A percentile compares a stretch with the other conserved stretches of the same genome.
phyloP scores from a whole-genome alignment of 176 grass and related monocot genomes.

The Carex scoparia region DNA sequence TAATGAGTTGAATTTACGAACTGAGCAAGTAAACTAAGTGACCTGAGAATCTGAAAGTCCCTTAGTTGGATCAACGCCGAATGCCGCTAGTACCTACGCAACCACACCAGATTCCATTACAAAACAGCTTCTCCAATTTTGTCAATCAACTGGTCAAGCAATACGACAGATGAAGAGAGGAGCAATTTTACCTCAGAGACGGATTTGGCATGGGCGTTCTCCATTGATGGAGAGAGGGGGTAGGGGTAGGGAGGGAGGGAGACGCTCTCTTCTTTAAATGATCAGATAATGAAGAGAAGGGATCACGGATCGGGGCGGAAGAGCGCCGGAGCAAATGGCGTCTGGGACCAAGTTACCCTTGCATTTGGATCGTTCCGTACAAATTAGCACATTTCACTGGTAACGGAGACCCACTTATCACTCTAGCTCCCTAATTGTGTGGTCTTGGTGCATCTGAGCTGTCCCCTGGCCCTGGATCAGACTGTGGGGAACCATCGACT shows the following conservation, averaged over 20 bases:
- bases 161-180: not conserved
- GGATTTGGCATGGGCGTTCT: constrained; percentile 90
- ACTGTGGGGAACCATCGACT: not conserved
- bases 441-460: not conserved
- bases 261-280: not conserved
- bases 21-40: constrained; percentile 1
- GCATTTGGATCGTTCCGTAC: not conserved
- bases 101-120: constrained; percentile 37
- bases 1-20: not conserved
- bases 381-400: not conserved
- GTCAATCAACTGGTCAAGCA: not conserved
- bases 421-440: not conserved
- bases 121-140: constrained; percentile 3
- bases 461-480: not conserved
- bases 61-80: constrained; percentile 76
- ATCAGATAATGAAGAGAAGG: not conserved
- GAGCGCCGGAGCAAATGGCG: constrained; percentile 5
- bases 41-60: constrained; percentile 92
- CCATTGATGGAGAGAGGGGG: constrained; percentile 37
- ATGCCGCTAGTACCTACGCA: constrained; percentile 73
- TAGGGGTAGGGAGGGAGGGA: not conserved
- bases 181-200: constrained; percentile 61
- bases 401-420: not conserved
- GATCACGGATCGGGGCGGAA: constrained; percentile 11
- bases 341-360: not conserved